phyloP scores from a whole-genome alignment of 495 filamentous ascomycete species.

The Penicillium dipodomyicola region DNA sequence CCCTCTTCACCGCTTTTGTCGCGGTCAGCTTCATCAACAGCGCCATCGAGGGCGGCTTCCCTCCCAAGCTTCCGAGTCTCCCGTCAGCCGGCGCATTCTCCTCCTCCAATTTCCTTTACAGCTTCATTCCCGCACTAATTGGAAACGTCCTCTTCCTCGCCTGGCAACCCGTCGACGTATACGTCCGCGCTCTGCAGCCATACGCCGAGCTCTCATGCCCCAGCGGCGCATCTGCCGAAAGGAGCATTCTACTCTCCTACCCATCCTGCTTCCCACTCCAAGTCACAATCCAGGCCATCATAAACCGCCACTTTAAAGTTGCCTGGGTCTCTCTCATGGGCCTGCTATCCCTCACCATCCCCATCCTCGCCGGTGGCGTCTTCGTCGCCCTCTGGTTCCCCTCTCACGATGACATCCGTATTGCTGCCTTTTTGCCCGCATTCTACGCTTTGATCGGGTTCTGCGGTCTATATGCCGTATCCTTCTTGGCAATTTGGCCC shows the following conservation, averaged over 20 bases:
- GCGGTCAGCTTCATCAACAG: slow-evolving; percentile 74
- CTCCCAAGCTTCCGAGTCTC: slow-evolving; percentile 59
- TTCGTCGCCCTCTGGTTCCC: slow-evolving; percentile 75
- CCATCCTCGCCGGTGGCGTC: slow-evolving; percentile 72
- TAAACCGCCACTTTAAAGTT: slow-evolving; percentile 67
- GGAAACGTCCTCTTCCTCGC: slow-evolving; percentile 73
- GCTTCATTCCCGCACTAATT: slow-evolving; percentile 74
- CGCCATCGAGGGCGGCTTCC: slow-evolving; percentile 65
- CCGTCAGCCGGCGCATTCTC: slow-evolving; percentile 69
- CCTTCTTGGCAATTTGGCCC: slow-evolving; percentile 58
- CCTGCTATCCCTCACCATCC: slow-evolving; percentile 61
- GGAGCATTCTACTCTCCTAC: slow-evolving; percentile 74
- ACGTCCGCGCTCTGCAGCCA: slow-evolving; percentile 70
- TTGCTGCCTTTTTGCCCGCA: slow-evolving; percentile 66
- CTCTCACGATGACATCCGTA: slow-evolving; percentile 52
- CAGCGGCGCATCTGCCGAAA: slow-evolving; percentile 61
- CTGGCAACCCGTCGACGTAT: slow-evolving; percentile 74
- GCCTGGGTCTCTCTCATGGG: slow-evolving; percentile 67
- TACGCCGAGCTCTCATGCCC: slow-evolving; percentile 62
- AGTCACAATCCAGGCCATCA: slow-evolving; percentile 57
- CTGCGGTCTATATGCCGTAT: slow-evolving; percentile 64
- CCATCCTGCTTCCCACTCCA: slow-evolving; percentile 61
- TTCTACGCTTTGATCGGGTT: slow-evolving; percentile 66
- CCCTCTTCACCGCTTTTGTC: slow-evolving; percentile 70
- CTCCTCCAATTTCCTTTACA: slow-evolving; percentile 82